Base-by-base conservation (phyloP, 129 eudicot species). In the Flaveria brownii region DNA sequence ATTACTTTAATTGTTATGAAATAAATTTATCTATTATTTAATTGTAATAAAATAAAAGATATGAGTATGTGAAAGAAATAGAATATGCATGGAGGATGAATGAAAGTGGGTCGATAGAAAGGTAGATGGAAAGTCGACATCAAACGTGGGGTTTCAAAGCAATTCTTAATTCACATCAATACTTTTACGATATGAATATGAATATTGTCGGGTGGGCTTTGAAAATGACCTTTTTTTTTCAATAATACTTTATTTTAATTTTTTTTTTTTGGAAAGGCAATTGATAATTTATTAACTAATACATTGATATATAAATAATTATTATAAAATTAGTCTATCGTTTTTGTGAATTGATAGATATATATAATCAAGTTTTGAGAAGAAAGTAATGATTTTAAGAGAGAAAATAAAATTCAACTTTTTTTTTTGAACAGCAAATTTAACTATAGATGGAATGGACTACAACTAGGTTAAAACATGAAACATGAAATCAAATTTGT, bases 41-140 rank as follows among this genome's bases (percentile, higher is more conserved):
- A 52, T 52, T 57, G 6, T 57, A 9, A 20, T 8, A 0, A 22
- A 55, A 18, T 55, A 55, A 55, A 60, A 10, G 13, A 66, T 1
- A n/a, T 59, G 36, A 16, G 10, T 42, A 64, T 11, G 13, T 56
- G 26, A 43, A 43, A 18, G 5, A 68, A 17, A 71, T 15, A 42
- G 57, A 17, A 56, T 15, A 54, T 55, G 33, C 71, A 25, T 26
- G 69, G 61, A 42, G 45, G 49, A 74, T 63, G 78, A 49, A 59
- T 42, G 70, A 41, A 50, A 49, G 39, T 20, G 39, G 71, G 45
- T 22, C 26, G 77, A 65, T 73, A 41, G 36, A 60, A 72, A 67
- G 82, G 78, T 71, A 45, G 81, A 59, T 77, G 62, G 73, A 57
- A 73, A 61, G 82, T 85, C 84, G 77, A 75, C 82, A 72, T 85